These are phyloP conservation scores for Arxiozyma telluris DNA, from an alignment of 1,139 yeast species.

Conservation along the genomic window DNA sequence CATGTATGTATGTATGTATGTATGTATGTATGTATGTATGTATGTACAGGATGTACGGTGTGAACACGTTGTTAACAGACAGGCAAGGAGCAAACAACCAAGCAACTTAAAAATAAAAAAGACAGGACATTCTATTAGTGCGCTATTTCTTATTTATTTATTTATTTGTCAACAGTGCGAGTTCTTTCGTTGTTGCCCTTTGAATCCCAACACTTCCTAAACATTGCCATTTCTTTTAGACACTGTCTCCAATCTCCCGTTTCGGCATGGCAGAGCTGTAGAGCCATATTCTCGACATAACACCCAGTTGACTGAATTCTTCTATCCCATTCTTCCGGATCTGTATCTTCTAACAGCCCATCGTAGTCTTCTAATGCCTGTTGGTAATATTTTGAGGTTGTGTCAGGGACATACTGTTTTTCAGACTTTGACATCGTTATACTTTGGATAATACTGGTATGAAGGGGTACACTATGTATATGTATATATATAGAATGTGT, in stretches of 20 bases:
- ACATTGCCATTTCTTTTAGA: conserved; percentile 36
- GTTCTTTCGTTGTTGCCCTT: conserved; percentile 23
- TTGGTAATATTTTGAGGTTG: conserved; percentile 19
- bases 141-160: neutral
- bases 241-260: conserved; percentile 76
- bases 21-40: no score
- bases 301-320: conserved; percentile 70
- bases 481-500: neutral
- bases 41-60: no score
- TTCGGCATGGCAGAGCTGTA: conserved; percentile 72
- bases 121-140: no score
- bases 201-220: conserved; percentile 9
- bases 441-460: no score
- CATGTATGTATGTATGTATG: no score
- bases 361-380: conserved; percentile 28
- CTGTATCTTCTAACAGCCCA: conserved; percentile 21
- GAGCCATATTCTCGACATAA: conserved; percentile 44
- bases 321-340: conserved; percentile 44
- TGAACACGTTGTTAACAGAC: no score
- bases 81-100: neutral
- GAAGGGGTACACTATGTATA: neutral
- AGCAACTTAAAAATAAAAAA: no score
- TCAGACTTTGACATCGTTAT: neutral
- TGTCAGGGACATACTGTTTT: neutral
- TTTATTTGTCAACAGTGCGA: conserved; percentile 21